Evolutionary conservation across 208 protist species (phyloP), one percentile per base, ranked within the genome.

Genomic region (Leishmania turanica): DNA sequence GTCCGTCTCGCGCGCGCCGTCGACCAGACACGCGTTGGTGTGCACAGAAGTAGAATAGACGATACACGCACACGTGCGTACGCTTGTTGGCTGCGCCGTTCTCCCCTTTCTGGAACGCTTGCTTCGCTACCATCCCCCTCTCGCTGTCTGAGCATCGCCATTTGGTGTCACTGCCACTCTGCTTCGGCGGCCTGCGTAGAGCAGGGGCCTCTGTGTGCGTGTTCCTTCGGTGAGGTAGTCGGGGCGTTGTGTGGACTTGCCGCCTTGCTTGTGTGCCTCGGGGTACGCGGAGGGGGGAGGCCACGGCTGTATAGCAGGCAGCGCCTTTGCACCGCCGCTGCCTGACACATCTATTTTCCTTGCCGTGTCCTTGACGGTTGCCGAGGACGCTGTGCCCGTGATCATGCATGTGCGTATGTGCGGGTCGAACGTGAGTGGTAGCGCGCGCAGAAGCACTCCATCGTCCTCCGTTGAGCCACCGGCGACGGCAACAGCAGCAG

Each of bases 21-120:
- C 69, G 75, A 4, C 37, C 11, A 47, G 53, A 45, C 21, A 47
- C 7, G 42, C 66, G 37, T 34, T 42, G 34, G 37, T 37, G 42
- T 51, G 76, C 13, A 37, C 42, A 49, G 62, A 62, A 3, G 34
- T 47, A 77, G 70, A 68, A 21, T 21, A 84, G 76, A 51, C 45
- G 56, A 47, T 34, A 84, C 56, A 40, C 47, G 56, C 40, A 21
- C 51, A 45, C 73, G 51, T 45, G 40, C n/a, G 17, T 40, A 51
- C 73, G 21, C 73, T n/a, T 60, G 51, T 47, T 45, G 31, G 37
- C 40, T 45, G 54, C 24, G 37, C 19, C 53, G n/a, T 40, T n/a
- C 71, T 75, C 56, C n/a, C 24, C 69, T 56, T 37, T 74, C 69
- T 54, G 2, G 68, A 49, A 37, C 31, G 21, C 7, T 42, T 76